These are phyloP conservation scores for Penicillium canescens DNA, from an alignment of 495 filamentous ascomycete species.

Conservation along the genomic window DNA sequence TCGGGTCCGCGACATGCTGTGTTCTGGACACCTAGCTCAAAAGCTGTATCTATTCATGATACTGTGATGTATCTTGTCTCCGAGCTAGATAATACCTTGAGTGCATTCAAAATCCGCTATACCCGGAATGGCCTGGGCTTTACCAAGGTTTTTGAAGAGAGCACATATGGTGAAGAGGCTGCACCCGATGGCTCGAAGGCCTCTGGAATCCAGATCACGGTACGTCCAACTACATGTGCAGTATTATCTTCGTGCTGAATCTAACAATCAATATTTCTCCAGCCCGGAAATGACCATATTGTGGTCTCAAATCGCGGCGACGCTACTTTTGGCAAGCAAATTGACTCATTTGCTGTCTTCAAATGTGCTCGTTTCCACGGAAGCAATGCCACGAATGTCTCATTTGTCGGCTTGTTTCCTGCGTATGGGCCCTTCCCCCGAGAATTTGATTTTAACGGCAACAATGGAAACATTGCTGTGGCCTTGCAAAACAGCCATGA, in stretches of 20 bases:
- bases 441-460: slow-evolving; percentile 33
- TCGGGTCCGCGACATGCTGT: slow-evolving; percentile 62
- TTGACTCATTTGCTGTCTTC: slow-evolving; percentile 49
- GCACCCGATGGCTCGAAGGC: slow-evolving; percentile 43
- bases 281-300: slow-evolving; percentile 23
- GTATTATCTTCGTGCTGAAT: not conserved
- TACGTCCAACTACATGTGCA: slow-evolving; percentile 29
- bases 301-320: slow-evolving; percentile 63
- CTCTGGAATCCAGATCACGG: slow-evolving; percentile 61
- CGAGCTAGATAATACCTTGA: slow-evolving; percentile 57
- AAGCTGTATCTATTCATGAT: slow-evolving; percentile 27
- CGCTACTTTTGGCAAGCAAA: slow-evolving; percentile 36
- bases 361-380: slow-evolving; percentile 13
- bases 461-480: slow-evolving; percentile 33
- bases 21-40: slow-evolving; percentile 41
- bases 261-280: not conserved
- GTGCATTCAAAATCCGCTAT: slow-evolving; percentile 55
- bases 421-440: slow-evolving; percentile 40
- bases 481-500: slow-evolving; percentile 19
- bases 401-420: slow-evolving; percentile 33
- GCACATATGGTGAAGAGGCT: slow-evolving; percentile 43
- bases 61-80: slow-evolving; percentile 49
- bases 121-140: slow-evolving; percentile 35
- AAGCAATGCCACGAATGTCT: slow-evolving; percentile 20
- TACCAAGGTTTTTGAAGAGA: slow-evolving; percentile 36